phyloP scores from a whole-genome alignment of 768 basidiomycete species.

The Tylopilus vinaceipallidus region DNA sequence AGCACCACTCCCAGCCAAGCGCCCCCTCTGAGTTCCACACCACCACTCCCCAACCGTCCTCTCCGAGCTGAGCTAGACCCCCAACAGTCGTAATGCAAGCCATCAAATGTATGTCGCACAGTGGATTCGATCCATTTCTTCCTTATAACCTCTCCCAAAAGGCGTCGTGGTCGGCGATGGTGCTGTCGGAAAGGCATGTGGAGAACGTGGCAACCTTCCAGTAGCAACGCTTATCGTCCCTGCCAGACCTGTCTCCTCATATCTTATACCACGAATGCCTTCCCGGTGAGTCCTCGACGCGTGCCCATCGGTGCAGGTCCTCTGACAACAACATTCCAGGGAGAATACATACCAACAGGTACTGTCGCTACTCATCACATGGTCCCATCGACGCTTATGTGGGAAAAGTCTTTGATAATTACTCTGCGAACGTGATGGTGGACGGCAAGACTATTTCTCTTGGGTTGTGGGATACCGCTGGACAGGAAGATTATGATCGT shows the following conservation, averaged over 20 bases:
- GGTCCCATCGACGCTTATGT: constrained; percentile 8
- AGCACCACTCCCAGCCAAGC: constrained; percentile 5
- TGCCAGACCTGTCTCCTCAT: constrained; percentile 94
- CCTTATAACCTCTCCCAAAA: constrained; percentile 39
- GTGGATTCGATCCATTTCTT: constrained; percentile 14
- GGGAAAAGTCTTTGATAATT: constrained; percentile 91
- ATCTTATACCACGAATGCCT: constrained; percentile 98
- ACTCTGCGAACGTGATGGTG: constrained; percentile 97
- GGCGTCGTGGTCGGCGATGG: constrained; percentile 99
- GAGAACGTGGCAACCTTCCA: constrained; percentile 4
- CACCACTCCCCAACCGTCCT: no score
- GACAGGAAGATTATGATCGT: constrained; percentile 98
- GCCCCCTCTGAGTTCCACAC: constrained; percentile 5
- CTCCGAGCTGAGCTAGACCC: constrained; percentile 16
- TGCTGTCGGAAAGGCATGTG: constrained; percentile 92
- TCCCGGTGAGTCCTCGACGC: constrained; percentile 62
- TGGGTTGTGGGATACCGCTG: constrained; percentile 99
- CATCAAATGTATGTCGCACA: constrained; percentile 74
- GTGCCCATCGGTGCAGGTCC: constrained; percentile 9
- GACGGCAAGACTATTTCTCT: constrained; percentile 98
- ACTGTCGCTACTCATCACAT: constrained; percentile 19
- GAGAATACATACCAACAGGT: constrained; percentile 97
- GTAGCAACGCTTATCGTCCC: constrained; percentile 12
- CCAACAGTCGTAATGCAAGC: constrained; percentile 63
- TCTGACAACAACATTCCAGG: constrained; percentile 45